Base-by-base conservation (phyloP, 345 rosid species). In the Balakata baccata region DNA sequence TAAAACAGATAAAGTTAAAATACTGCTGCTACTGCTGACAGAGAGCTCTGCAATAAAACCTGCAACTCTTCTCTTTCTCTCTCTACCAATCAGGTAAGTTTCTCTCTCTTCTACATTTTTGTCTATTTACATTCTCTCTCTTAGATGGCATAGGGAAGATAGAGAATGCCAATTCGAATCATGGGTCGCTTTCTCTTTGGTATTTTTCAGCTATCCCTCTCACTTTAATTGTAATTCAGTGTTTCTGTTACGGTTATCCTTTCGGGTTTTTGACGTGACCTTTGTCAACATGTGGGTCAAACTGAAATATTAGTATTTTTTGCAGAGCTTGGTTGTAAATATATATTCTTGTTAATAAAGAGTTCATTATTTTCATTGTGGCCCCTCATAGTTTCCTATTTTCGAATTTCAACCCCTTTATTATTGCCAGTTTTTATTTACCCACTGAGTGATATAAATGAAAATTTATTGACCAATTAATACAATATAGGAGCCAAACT, bases 61-160 rank as follows among this genome's bases (percentile, higher is more conserved):
- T 74, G 77, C 77, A 74, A 67, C 69, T 63, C 64, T 74, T 29
- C 41, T 43, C 41, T 23, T 54, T 58, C 51, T 51, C 66, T 25
- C 14, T 45, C 16, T 29, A 3, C 22, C 25, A 39, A 43, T 43
- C 7, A 43, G 41, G 29, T 20, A 23, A 29, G 20, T 66, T 51
- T 66, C 46, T 74, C 59, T 49, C 5, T 13, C 6, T 70, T 29
- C 34, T 29, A 43, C 49, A 53, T 69, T 20, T 56, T 54, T 5
- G 12, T 22, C 2, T 29, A 1, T 29, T 29, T 29, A 29, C 34
- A 29, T 29, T 29, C 34, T 29, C 34, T 29, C 34, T 29, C 34
- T 29, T 29, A 29, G 34, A 29, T 29, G 34, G 34, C 34, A 29
- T 29, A 52, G 0, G 16, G 8, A 38, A n/a, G 16, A 14, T 14